These are phyloP conservation scores for Telopea speciosissima DNA, from an alignment of 177 flowering plant genomes.

Conservation along the genomic window DNA sequence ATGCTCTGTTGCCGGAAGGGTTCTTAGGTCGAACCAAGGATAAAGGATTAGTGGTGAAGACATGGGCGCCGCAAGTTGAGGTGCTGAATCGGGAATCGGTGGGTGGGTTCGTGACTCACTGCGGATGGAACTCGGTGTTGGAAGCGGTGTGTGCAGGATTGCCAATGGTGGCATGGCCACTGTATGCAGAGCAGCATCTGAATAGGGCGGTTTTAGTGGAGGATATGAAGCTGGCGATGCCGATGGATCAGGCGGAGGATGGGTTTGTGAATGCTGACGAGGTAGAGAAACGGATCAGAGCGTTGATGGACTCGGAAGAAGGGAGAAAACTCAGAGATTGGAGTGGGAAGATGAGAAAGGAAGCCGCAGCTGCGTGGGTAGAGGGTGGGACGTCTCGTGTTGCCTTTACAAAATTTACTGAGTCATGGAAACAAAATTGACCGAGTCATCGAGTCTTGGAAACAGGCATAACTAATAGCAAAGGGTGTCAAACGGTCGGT, in stretches of 20 bases:
- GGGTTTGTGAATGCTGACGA: neutral
- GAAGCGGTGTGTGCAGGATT: slow-evolving; percentile 6
- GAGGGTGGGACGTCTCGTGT: neutral
- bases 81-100: too few relatives aligned
- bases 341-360: neutral
- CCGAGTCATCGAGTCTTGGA: too few relatives aligned
- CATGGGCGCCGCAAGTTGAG: too few relatives aligned
- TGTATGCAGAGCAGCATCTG: neutral
- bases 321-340: neutral
- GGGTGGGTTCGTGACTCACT: neutral
- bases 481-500: too few relatives aligned
- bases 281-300: neutral
- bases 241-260: neutral
- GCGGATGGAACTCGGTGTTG: slow-evolving; percentile 5
- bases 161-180: neutral
- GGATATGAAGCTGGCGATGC: neutral
- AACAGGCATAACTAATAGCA: too few relatives aligned
- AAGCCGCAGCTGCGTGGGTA: neutral
- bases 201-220: neutral
- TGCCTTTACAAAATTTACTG: neutral
- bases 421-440: too few relatives aligned
- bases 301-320: neutral
- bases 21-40: too few relatives aligned
- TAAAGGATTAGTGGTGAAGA: too few relatives aligned
- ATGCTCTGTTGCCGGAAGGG: too few relatives aligned